Conservation (phyloP, 1,284 basidiomycete species). For the Moesziomyces aphidis region DNA sequence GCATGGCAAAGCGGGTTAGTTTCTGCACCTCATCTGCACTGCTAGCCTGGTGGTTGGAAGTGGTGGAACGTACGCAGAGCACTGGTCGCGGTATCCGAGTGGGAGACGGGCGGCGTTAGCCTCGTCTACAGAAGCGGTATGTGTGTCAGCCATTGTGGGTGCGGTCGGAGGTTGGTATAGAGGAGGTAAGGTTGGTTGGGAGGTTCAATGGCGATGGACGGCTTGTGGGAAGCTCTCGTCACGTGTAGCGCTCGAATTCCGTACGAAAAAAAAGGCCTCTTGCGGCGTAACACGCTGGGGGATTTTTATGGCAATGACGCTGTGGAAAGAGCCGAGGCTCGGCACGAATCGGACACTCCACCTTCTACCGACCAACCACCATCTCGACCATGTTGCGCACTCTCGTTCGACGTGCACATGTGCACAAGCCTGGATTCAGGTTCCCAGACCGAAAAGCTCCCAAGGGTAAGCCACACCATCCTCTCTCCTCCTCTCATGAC, state of each 20-base stretch:
- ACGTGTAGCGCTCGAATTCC: background rate
- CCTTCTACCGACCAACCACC: background rate
- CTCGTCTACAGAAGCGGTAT: conserved; percentile 83
- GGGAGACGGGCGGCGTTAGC: conserved; percentile 82
- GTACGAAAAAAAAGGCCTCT: background rate
- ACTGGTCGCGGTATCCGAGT: conserved; percentile 86
- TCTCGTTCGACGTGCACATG: conserved; percentile 49
- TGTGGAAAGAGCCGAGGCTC: conserved; percentile 15
- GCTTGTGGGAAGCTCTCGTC: background rate
- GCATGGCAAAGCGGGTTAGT: no score
- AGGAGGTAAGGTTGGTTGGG: background rate
- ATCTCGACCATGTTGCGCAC: conserved; percentile 49
- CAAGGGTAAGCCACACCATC: no score
- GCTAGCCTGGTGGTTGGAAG: background rate
- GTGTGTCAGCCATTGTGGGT: conserved; percentile 45
- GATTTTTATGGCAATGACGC: conserved; percentile 1
- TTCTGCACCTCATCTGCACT: background rate
- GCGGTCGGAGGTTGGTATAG: background rate
- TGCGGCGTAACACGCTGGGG: background rate
- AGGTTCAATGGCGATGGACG: background rate
- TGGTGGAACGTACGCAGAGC: conserved; percentile 80
- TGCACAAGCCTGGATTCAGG: conserved; percentile 54
- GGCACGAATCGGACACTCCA: conserved; percentile 23
- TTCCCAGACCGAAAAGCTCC: conserved; percentile 59
- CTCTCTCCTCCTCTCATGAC: no score